These are phyloP conservation scores for Catunica adiposa DNA, from an alignment of 2,329 filamentous ascomycete species.

Conservation along the genomic window DNA sequence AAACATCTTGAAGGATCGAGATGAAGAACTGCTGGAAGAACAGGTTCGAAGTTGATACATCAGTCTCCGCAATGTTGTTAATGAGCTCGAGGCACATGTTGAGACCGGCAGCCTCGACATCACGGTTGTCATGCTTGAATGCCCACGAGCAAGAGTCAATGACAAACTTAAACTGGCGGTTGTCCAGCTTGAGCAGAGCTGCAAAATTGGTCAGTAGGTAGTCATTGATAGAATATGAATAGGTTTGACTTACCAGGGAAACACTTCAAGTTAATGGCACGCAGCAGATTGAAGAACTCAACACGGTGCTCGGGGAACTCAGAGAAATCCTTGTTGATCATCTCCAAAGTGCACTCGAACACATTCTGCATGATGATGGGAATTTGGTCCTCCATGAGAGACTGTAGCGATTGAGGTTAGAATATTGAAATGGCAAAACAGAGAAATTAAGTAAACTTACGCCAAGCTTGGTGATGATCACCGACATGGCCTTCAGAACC, in stretches of 20 bases:
- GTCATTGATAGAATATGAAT: neutral
- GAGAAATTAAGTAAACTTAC: constrained; percentile 38
- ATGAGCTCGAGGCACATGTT: constrained; percentile 98
- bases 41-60: constrained; percentile 67
- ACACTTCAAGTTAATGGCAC: constrained; percentile 92
- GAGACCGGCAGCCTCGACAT: constrained; percentile 88
- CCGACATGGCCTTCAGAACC: constrained; percentile 93
- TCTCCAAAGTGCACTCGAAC: constrained; percentile 94
- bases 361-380: constrained; percentile 96
- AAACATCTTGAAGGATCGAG: constrained; percentile 88
- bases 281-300: constrained; percentile 96
- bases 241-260: constrained; percentile 49
- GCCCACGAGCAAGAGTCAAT: constrained; percentile 99
- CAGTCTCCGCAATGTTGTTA: constrained; percentile 89
- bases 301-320: constrained; percentile 97
- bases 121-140: constrained; percentile 98
- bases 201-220: constrained; percentile 10
- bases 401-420: constrained; percentile 32
- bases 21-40: constrained; percentile 99
- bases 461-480: constrained; percentile 89
- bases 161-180: constrained; percentile 95
- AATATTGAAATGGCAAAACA: neutral
- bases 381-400: constrained; percentile 95
- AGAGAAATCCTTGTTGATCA: constrained; percentile 99
- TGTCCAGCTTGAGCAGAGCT: constrained; percentile 82